phyloP scores from a whole-genome alignment of 108 stramenopile genomes.

The Nitzschia sp. region DNA sequence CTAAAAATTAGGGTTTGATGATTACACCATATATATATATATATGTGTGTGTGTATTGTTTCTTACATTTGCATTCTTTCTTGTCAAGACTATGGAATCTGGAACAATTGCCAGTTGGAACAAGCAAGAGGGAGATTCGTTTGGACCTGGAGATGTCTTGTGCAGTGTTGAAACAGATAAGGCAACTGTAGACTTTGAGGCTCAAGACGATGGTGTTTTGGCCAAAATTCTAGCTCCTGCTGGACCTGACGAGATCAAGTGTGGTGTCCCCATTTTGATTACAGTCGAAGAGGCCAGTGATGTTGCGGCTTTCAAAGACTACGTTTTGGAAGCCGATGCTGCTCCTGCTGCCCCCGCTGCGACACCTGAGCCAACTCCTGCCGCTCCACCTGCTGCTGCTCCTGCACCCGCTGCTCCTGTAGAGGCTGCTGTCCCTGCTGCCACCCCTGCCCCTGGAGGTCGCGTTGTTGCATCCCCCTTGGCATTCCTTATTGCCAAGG shows the following conservation, averaged over 20 bases:
- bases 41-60: too few species aligned
- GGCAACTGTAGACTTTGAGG: constrained; percentile 96
- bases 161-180: constrained; percentile 98
- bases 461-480: constrained; percentile 89
- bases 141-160: constrained; percentile 89
- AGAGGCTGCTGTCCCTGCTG: constrained; percentile 29
- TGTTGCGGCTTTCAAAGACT: constrained; percentile 88
- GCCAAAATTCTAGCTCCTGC: constrained; percentile 89
- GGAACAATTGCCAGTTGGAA: constrained; percentile 89
- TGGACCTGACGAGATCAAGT: constrained; percentile 74
- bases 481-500: constrained; percentile 84
- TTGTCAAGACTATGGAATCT: constrained; percentile 91
- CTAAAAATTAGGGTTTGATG: too few species aligned
- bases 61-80: too few species aligned
- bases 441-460: constrained; percentile 56
- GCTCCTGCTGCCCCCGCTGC: constrained; percentile 34
- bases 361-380: constrained; percentile 34
- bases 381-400: constrained; percentile 33
- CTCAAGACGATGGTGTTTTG: constrained; percentile 95
- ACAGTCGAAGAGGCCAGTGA: constrained; percentile 85
- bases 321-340: constrained; percentile 50
- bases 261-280: constrained; percentile 86
- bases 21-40: too few species aligned
- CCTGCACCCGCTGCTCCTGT: constrained; percentile 26
- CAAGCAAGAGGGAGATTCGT: constrained; percentile 73